Evolutionary conservation across 78 protist species (phyloP).

Genomic region (Creolimax fragrantissima): DNA sequence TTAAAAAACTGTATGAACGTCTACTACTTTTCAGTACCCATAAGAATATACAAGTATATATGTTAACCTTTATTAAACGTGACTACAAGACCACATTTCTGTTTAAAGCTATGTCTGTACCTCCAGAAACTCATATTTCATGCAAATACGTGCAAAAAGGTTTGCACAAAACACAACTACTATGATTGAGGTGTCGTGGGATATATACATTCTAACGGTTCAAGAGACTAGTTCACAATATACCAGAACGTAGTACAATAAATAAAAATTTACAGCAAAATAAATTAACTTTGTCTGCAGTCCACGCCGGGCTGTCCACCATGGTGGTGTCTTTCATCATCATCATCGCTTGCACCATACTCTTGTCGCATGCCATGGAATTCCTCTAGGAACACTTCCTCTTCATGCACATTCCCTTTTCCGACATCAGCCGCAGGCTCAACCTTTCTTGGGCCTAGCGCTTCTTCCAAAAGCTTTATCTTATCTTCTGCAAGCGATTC

Average conservation of each 20-base stretch:
- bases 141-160: neutral
- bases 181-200: neutral
- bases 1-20: neutral
- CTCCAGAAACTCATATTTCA: neutral
- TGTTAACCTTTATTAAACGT: neutral
- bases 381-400: neutral
- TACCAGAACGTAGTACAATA: neutral
- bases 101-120: neutral
- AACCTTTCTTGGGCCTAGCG: neutral
- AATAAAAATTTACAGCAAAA: neutral
- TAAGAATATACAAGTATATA: neutral
- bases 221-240: neutral
- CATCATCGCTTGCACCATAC: constrained; percentile 22
- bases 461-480: neutral
- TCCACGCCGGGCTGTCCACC: constrained; percentile 28
- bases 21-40: neutral
- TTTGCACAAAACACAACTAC: neutral
- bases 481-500: neutral
- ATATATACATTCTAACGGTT: neutral
- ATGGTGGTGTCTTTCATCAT: neutral
- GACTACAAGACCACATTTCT: neutral
- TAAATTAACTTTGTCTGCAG: constrained; percentile 12
- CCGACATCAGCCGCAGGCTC: neutral
- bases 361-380: neutral
- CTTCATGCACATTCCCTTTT: neutral